These are phyloP conservation scores for Ephemerocybe angulata DNA, from an alignment of 768 basidiomycete genomes.

Conservation along the genomic window DNA sequence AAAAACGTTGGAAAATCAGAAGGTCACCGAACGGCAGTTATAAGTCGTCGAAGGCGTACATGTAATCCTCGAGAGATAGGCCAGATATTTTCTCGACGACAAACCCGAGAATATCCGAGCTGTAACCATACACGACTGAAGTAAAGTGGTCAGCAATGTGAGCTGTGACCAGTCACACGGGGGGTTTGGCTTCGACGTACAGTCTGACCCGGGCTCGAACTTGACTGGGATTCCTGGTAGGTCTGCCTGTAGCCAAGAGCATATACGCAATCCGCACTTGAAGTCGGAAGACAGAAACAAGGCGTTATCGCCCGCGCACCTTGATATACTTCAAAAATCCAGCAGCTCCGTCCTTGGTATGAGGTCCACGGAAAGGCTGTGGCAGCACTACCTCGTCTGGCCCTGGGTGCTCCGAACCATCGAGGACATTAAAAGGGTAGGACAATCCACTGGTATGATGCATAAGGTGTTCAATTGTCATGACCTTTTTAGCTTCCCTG, in stretches of 20 bases:
- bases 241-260: conserved; percentile 17
- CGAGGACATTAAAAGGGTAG: conserved; percentile 10
- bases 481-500: conserved; percentile 18
- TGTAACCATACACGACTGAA: conserved; percentile 31
- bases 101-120: conserved; percentile 28
- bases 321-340: background rate
- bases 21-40: background rate
- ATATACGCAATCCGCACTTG: background rate
- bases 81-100: conserved; percentile 27
- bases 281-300: background rate
- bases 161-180: background rate
- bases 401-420: conserved; percentile 5
- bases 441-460: conserved; percentile 33
- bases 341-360: conserved; percentile 9
- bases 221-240: conserved; percentile 25
- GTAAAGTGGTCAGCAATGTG: background rate
- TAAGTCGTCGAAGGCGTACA: conserved; percentile 16
- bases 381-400: no score
- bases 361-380: conserved; percentile 10
- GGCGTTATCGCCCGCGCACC: background rate
- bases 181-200: conserved; percentile 11
- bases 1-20: background rate
- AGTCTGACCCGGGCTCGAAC: conserved; percentile 32
- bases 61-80: conserved; percentile 27
- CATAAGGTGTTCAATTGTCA: conserved; percentile 29